Evolutionary conservation across 1,139 yeast species (phyloP).

Genomic region (Torulaspora pretoriensis): DNA sequence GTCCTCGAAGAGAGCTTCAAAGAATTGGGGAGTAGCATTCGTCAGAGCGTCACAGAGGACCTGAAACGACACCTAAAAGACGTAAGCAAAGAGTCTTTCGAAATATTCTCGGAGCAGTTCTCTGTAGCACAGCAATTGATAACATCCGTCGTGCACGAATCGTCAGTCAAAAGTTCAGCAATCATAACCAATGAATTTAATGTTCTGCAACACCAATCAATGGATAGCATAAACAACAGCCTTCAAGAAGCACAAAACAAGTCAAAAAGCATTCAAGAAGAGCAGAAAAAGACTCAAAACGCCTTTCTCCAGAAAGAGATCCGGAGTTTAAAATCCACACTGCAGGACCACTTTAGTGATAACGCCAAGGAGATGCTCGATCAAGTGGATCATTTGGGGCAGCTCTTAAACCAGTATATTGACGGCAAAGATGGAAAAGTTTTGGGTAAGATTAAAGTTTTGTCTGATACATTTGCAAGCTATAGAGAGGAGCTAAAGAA

Average conservation of each 20-base stretch:
- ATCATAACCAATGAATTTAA: neutral
- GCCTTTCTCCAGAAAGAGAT: neutral
- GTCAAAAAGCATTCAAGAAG: neutral
- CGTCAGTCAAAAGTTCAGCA: neutral
- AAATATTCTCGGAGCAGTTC: neutral
- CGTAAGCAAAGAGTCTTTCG: neutral
- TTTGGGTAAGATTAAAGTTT: neutral
- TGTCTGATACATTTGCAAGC: slow-evolving; percentile 4
- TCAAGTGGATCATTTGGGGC: neutral
- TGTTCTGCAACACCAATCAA: neutral
- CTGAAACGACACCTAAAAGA: slow-evolving; percentile 3
- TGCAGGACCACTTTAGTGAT: slow-evolving; percentile 14
- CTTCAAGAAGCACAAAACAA: neutral
- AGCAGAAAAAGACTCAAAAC: slow-evolving; percentile 1
- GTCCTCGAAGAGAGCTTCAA: slow-evolving; percentile 3
- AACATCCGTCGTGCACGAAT: neutral
- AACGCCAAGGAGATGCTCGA: neutral
- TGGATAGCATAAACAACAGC: neutral
- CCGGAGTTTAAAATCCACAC: neutral
- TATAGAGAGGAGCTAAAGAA: slow-evolving; percentile 7
- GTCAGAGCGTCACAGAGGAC: slow-evolving; percentile 1
- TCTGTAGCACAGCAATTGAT: neutral
- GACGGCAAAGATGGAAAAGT: neutral
- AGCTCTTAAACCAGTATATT: slow-evolving; percentile 15
- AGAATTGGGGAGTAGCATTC: slow-evolving; percentile 1